A percentile compares a stretch with the other conserved stretches of the same genome.
Conservation (phyloP, 2,329 filamentous ascomycete genomes). For the Pseudogymnoascus sp. region DNA sequence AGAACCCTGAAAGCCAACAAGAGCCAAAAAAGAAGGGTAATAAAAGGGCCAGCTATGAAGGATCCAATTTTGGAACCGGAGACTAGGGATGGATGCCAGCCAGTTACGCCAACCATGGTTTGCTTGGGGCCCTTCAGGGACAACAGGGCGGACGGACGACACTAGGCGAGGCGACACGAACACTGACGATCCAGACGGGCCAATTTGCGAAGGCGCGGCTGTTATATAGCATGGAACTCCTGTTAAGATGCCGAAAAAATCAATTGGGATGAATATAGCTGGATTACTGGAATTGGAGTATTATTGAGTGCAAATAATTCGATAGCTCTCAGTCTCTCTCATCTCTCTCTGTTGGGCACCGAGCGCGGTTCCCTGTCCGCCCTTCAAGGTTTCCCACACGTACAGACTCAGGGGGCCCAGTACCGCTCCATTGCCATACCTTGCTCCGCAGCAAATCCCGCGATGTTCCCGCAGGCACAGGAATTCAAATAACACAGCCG, state of each 20-base stretch:
- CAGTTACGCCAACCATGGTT: neutral
- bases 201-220: slow-evolving; percentile 1
- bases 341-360: neutral
- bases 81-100: neutral
- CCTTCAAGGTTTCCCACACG: neutral
- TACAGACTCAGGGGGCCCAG: neutral
- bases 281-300: neutral
- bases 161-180: neutral
- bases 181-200: neutral
- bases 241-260: neutral
- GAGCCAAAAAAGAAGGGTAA: slow-evolving; percentile 4
- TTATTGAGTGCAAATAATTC: neutral
- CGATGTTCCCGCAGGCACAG: slow-evolving; percentile 3
- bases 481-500: slow-evolving; percentile 1
- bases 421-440: slow-evolving; percentile 7
- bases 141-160: neutral
- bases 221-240: neutral
- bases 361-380: neutral
- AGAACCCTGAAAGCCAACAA: neutral
- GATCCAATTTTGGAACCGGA: slow-evolving; percentile 9
- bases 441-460: slow-evolving; percentile 5
- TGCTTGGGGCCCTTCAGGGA: slow-evolving; percentile 3
- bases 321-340: neutral
- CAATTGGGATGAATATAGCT: neutral
- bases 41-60: neutral